Percentiles rank a stretch among this genome's conserved stretches.
Evolutionary conservation across 129 eudicot genomes (phyloP).

Genomic region (Tanacetum coccineum): DNA sequence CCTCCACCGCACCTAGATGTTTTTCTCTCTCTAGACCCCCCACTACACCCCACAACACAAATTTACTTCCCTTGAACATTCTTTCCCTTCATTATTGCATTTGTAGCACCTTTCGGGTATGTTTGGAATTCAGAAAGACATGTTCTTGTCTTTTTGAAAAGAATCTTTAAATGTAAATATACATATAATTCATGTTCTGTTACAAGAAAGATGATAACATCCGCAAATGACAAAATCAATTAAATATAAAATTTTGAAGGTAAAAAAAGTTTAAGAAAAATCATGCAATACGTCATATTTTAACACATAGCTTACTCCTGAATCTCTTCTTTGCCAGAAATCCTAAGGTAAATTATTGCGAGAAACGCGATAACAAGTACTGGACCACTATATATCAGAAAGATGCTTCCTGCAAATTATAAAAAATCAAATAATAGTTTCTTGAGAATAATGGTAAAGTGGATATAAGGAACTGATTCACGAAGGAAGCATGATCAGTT

Average conservation of each 20-base stretch:
- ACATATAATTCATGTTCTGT: too few species aligned
- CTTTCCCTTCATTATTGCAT: too few species aligned
- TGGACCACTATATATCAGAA: constrained; percentile 64
- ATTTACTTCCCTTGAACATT: too few species aligned
- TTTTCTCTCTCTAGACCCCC: too few species aligned
- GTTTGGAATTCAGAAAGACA: neutral
- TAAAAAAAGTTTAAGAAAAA: too few species aligned
- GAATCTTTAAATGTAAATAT: too few species aligned
- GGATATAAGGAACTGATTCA: neutral
- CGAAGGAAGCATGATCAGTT: neutral
- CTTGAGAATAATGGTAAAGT: neutral
- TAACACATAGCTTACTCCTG: constrained; percentile 62
- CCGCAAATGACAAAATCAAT: too few species aligned
- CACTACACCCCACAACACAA: too few species aligned
- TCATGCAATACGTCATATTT: too few species aligned
- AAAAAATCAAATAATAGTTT: neutral
- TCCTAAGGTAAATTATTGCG: constrained; percentile 40
- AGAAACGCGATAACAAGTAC: constrained; percentile 59
- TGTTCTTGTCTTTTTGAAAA: neutral
- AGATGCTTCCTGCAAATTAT: constrained; percentile 52
- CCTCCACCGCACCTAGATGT: too few species aligned
- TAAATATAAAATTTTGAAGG: too few species aligned
- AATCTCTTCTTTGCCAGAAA: constrained; percentile 54
- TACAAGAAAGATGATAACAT: too few species aligned
- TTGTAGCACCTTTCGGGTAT: neutral